These are phyloP conservation scores for Entrophospora sp. DNA, from an alignment of 192 early-diverging fungal species.

Conservation along the genomic window DNA sequence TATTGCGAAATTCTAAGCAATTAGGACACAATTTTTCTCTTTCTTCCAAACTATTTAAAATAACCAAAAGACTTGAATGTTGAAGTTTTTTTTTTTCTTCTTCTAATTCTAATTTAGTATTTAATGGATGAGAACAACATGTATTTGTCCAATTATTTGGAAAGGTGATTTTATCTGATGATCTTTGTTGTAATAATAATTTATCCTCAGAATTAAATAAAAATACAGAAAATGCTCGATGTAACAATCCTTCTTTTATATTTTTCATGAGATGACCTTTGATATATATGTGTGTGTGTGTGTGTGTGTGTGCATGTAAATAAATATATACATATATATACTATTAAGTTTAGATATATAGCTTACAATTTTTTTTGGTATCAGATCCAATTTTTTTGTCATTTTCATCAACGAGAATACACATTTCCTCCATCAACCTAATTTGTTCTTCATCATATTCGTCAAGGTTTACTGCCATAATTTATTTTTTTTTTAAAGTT, in stretches of 20 bases:
- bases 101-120: slow-evolving; percentile 64
- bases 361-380: slow-evolving; percentile 86
- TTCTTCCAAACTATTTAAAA: too few species aligned
- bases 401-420: slow-evolving; percentile 84
- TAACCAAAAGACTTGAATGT: too few species aligned
- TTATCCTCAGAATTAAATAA: slow-evolving; percentile 82
- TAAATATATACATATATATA: too few species aligned
- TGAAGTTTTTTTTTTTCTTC: too few species aligned
- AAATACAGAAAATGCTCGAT: slow-evolving; percentile 96
- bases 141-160: slow-evolving; percentile 96
- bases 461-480: too few species aligned
- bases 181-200: slow-evolving; percentile 90
- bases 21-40: too few species aligned
- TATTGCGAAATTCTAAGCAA: too few species aligned
- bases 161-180: slow-evolving; percentile 97
- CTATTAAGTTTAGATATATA: slow-evolving; percentile 67
- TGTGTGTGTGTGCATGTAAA: too few species aligned
- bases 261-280: slow-evolving; percentile 91
- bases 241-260: slow-evolving; percentile 81
- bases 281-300: too few species aligned
- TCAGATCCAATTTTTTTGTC: slow-evolving; percentile 79
- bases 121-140: slow-evolving; percentile 96
- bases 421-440: slow-evolving; percentile 95
- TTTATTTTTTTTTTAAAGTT: too few species aligned
- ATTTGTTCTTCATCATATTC: slow-evolving; percentile 76